A percentile compares a stretch with the other conserved stretches of the same genome.
Conservation (phyloP, 2,329 filamentous ascomycete genomes). For the Didymella lethalis region DNA sequence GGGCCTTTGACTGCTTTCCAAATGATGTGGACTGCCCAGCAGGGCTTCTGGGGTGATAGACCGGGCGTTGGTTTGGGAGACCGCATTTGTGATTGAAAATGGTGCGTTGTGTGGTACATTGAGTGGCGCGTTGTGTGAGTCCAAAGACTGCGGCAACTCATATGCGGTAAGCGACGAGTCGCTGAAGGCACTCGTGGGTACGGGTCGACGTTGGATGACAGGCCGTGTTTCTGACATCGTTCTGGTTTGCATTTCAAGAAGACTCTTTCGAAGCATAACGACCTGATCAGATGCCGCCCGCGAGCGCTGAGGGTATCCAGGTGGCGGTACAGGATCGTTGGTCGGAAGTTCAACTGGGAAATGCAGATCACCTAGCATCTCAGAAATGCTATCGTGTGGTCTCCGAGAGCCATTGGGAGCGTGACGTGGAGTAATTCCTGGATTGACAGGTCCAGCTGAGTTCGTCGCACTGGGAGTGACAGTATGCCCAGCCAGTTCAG, state of each 20-base stretch:
- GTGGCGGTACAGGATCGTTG: slow-evolving; percentile 16
- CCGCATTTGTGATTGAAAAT: background rate
- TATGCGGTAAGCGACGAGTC: slow-evolving; percentile 7
- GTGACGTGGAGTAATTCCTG: background rate
- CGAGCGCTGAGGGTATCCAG: slow-evolving; percentile 3
- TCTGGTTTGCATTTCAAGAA: background rate
- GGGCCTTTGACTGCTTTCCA: background rate
- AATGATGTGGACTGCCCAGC: background rate
- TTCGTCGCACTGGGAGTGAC: slow-evolving; percentile 31
- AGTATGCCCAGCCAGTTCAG: slow-evolving; percentile 26
- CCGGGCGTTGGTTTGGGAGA: background rate
- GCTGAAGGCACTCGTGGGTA: slow-evolving; percentile 13
- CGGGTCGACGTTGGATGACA: slow-evolving; percentile 12
- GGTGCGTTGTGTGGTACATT: background rate
- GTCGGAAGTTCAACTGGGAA: slow-evolving; percentile 21
- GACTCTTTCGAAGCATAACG: background rate
- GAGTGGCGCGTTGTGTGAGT: background rate
- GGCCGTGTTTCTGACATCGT: slow-evolving; percentile 1
- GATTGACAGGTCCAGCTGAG: slow-evolving; percentile 27
- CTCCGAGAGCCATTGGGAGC: too few relatives aligned
- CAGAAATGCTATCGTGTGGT: slow-evolving; percentile 4
- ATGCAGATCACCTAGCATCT: slow-evolving; percentile 22
- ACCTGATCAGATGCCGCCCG: background rate
- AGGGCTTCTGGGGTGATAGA: background rate
- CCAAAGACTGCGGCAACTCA: slow-evolving; percentile 1